Conservation (phyloP, 2,329 filamentous ascomycete species). For the Botryosphaeria agaves region DNA sequence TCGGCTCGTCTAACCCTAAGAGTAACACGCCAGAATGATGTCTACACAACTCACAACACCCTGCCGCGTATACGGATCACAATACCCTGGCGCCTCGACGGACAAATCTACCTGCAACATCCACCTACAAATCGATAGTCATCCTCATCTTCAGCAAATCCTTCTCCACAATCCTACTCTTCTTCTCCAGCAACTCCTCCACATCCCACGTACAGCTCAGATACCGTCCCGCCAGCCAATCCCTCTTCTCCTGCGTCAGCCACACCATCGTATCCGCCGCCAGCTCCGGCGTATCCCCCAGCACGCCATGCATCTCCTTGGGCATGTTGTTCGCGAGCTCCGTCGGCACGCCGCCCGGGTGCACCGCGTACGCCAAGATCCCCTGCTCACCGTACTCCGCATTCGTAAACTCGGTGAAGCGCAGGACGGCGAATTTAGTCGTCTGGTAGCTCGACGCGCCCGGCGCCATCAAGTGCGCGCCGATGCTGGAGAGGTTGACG, state of each 20-base stretch:
- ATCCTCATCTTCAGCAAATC: constrained; percentile 19
- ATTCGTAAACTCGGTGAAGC: constrained; percentile 27
- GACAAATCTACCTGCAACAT: too few relatives aligned
- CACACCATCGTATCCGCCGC: constrained; percentile 14
- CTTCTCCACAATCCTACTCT: constrained; percentile 15
- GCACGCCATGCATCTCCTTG: constrained; percentile 6
- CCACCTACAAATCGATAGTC: not conserved
- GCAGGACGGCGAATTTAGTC: constrained; percentile 26
- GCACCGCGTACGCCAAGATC: constrained; percentile 23
- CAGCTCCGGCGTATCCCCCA: constrained; percentile 14
- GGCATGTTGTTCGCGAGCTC: constrained; percentile 23
- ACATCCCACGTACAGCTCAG: constrained; percentile 22
- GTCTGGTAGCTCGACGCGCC: constrained; percentile 28
- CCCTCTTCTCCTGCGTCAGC: constrained; percentile 13
- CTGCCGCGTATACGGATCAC: too few relatives aligned
- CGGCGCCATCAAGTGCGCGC: constrained; percentile 15
- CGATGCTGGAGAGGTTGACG: constrained; percentile 23
- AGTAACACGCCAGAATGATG: too few relatives aligned
- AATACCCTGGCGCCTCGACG: too few relatives aligned
- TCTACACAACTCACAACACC: too few relatives aligned
- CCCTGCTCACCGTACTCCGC: constrained; percentile 26
- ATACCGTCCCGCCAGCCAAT: constrained; percentile 22
- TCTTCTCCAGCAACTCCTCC: constrained; percentile 15
- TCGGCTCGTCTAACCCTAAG: not conserved
- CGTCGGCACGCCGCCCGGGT: constrained; percentile 30